phyloP scores from a whole-genome alignment of 768 basidiomycete species.

The Amanita molliuscula region DNA sequence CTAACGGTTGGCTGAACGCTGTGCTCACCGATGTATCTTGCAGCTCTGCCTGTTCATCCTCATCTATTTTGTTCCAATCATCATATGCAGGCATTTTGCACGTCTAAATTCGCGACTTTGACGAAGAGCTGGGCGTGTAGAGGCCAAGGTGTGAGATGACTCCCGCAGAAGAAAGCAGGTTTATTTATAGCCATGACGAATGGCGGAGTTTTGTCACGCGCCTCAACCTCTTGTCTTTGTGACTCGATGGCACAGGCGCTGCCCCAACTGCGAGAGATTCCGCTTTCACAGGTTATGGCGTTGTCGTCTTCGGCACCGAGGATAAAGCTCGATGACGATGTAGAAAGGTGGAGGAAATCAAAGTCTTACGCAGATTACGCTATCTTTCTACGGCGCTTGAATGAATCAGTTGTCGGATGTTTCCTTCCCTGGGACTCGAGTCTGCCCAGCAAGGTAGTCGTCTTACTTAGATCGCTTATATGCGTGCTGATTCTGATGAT shows the following conservation, averaged over 20 bases:
- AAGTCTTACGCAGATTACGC: constrained; percentile 66
- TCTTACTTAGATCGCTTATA: neutral
- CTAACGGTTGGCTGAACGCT: neutral
- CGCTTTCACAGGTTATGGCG: constrained; percentile 9
- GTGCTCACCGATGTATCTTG: constrained; percentile 53
- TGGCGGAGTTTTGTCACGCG: constrained; percentile 6
- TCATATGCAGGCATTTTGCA: constrained; percentile 58
- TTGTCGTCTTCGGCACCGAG: constrained; percentile 29
- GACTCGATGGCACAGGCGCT: constrained; percentile 5
- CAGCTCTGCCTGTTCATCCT: constrained; percentile 77
- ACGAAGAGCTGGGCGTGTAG: neutral
- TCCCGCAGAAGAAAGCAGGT: neutral
- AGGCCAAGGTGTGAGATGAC: neutral
- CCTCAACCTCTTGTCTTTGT: neutral
- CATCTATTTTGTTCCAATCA: constrained; percentile 71
- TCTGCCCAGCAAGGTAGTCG: constrained; percentile 24
- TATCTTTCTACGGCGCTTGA: constrained; percentile 67
- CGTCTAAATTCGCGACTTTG: neutral
- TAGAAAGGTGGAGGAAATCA: constrained; percentile 61
- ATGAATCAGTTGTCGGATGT: constrained; percentile 65
- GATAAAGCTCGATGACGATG: constrained; percentile 66
- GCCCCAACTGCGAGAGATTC: constrained; percentile 20
- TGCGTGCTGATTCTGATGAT: neutral
- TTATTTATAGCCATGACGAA: constrained; percentile 5
- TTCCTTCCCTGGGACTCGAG: constrained; percentile 33